Conservation (phyloP, 2,329 filamentous ascomycete species). For the Fusarium brachygibbosum region DNA sequence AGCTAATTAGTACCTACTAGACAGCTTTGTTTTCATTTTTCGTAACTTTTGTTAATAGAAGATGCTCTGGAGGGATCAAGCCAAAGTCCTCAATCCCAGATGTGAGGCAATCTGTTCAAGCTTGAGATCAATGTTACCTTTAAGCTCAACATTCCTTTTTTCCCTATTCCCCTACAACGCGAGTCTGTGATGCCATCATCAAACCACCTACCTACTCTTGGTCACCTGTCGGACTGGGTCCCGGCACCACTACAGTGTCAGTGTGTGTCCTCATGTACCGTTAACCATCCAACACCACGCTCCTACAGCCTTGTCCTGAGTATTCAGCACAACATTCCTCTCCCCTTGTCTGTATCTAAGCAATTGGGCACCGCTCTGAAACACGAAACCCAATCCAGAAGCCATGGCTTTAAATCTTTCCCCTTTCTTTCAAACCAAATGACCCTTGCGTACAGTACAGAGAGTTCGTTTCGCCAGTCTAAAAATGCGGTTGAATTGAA, state of each 20-base stretch:
- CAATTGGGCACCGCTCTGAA: slow-evolving; percentile 18
- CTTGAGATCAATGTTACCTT: not conserved
- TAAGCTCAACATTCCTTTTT: not conserved
- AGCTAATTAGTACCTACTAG: not conserved
- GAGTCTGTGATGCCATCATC: slow-evolving; percentile 20
- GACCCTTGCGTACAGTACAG: not conserved
- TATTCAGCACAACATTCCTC: slow-evolving; percentile 8
- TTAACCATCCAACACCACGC: slow-evolving; percentile 9
- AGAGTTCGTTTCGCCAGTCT: slow-evolving; percentile 25
- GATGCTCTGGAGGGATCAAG: not conserved
- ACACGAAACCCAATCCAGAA: slow-evolving; percentile 17
- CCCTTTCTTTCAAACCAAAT: not conserved
- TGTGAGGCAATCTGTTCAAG: not conserved
- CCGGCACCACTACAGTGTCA: slow-evolving; percentile 12
- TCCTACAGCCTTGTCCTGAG: slow-evolving; percentile 20
- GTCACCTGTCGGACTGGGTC: slow-evolving; percentile 22
- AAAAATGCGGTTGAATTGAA: slow-evolving; percentile 7
- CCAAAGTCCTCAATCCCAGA: not conserved
- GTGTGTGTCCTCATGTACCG: slow-evolving; percentile 18
- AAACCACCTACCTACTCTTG: slow-evolving; percentile 5
- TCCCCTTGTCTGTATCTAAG: not conserved
- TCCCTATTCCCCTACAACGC: not conserved
- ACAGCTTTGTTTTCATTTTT: not conserved
- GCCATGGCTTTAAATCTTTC: slow-evolving; percentile 2
- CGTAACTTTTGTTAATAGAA: not conserved